These are phyloP conservation scores for Moesziomyces sp. DNA, from an alignment of 1,284 basidiomycete genomes.

Conservation along the genomic window DNA sequence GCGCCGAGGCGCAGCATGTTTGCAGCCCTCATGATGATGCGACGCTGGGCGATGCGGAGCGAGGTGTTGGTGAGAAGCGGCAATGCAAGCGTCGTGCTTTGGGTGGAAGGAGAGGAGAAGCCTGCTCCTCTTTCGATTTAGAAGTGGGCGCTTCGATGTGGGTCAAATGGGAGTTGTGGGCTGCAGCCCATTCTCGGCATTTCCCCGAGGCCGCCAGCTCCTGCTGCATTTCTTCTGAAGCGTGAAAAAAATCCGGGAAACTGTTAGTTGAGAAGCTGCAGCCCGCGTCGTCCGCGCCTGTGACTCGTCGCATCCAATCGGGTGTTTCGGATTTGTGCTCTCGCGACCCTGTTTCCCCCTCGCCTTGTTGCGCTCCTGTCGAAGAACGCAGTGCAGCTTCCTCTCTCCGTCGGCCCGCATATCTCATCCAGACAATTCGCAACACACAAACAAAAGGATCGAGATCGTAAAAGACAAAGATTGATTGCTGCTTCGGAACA, in stretches of 20 bases:
- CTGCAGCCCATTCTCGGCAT: constrained; percentile 12
- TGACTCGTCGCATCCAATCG: constrained; percentile 42
- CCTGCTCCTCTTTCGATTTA: too few relatives aligned
- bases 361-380: background rate
- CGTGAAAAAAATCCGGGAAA: background rate
- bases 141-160: too few relatives aligned
- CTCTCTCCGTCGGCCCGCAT: background rate
- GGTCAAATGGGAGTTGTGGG: background rate
- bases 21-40: constrained; percentile 31
- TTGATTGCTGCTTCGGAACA: constrained; percentile 23
- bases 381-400: constrained; percentile 1
- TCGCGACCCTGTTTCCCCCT: too few relatives aligned
- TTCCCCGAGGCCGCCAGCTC: constrained; percentile 12
- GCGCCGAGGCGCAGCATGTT: constrained; percentile 35
- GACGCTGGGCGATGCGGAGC: background rate
- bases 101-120: background rate
- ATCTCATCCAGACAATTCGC: too few relatives aligned
- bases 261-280: background rate
- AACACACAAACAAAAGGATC: background rate
- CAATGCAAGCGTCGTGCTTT: background rate
- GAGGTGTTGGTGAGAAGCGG: background rate
- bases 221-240: background rate
- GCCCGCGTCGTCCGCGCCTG: background rate
- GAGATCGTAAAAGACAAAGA: constrained; percentile 20
- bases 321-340: constrained; percentile 20